Conservation (phyloP, 1,284 basidiomycete species). For the Apiotrichum montevideense region DNA sequence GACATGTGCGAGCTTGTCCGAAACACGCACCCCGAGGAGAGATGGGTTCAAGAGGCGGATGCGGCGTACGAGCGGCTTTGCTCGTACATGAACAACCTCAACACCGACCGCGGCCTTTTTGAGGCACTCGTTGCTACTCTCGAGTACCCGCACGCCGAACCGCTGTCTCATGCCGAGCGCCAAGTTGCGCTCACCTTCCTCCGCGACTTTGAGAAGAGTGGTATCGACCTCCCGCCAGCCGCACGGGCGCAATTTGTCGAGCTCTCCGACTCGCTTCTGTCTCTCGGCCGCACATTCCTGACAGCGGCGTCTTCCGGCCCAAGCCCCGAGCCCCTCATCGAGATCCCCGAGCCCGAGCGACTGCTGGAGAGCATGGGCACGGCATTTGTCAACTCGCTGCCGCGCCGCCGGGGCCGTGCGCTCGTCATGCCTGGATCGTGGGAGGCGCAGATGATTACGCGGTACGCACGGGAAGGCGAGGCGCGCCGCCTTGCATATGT, state of each 20-base stretch:
- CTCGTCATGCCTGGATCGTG: conserved; percentile 73
- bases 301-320: conserved; percentile 52
- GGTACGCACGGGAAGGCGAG: conserved; percentile 73
- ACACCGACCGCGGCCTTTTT: conserved; percentile 90
- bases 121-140: conserved; percentile 51
- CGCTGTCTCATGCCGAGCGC: conserved; percentile 41
- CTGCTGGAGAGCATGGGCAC: conserved; percentile 41
- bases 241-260: conserved; percentile 77
- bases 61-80: conserved; percentile 84
- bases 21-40: conserved; percentile 80
- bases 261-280: conserved; percentile 85
- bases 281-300: conserved; percentile 79
- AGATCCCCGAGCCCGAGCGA: conserved; percentile 37
- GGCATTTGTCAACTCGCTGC: conserved; percentile 52
- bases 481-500: conserved; percentile 73
- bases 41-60: conserved; percentile 80
- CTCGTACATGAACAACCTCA: conserved; percentile 95
- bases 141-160: conserved; percentile 32
- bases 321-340: conserved; percentile 23
- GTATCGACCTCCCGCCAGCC: conserved; percentile 76
- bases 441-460: conserved; percentile 88
- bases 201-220: conserved; percentile 95
- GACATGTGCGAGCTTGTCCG: conserved; percentile 91
- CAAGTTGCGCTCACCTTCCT: conserved; percentile 90
- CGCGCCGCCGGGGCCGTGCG: conserved; percentile 52